Conservation (phyloP, 1,284 basidiomycete species). For the Cystobasidium slooffiae region DNA sequence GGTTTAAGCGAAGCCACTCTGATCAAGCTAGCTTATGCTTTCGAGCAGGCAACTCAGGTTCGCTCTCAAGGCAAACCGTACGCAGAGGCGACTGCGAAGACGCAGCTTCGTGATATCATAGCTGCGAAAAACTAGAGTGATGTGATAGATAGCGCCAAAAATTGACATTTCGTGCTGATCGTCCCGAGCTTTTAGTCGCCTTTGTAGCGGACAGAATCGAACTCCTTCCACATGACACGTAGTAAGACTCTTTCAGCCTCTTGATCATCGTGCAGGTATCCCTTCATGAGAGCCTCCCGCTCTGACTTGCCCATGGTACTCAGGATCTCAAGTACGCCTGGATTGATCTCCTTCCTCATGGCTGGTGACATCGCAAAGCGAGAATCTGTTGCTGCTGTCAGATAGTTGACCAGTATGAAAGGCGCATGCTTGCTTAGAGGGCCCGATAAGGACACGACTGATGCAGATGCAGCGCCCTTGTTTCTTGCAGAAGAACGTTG, state of each 20-base stretch:
- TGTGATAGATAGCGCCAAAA: too few relatives aligned
- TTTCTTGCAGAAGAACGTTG: conserved; percentile 40
- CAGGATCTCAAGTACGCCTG: conserved; percentile 51
- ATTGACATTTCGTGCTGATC: background rate
- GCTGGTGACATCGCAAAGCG: conserved; percentile 46
- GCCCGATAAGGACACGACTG: conserved; percentile 45
- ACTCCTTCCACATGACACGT: conserved; percentile 48
- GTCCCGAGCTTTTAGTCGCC: conserved; percentile 27
- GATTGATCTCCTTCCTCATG: conserved; percentile 46
- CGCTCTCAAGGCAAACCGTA: conserved; percentile 64
- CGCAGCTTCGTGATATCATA: conserved; percentile 7
- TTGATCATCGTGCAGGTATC: conserved; percentile 48
- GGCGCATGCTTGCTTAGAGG: conserved; percentile 53
- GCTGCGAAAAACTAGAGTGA: too few relatives aligned
- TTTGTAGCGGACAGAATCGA: conserved; percentile 51
- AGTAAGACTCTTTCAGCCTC: conserved; percentile 51
- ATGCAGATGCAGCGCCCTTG: background rate
- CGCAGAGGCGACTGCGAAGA: conserved; percentile 64
- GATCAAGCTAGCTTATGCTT: conserved; percentile 35
- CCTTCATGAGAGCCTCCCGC: conserved; percentile 52
- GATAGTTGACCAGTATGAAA: conserved; percentile 51
- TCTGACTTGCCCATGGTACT: conserved; percentile 52
- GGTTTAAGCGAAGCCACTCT: conserved; percentile 29
- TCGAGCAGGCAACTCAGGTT: conserved; percentile 64
- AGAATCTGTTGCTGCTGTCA: conserved; percentile 47